Percentiles rank a stretch among this genome's conserved stretches.
phyloP scores from a whole-genome alignment of 176 grass and related monocot species.

The Carex pumila region DNA sequence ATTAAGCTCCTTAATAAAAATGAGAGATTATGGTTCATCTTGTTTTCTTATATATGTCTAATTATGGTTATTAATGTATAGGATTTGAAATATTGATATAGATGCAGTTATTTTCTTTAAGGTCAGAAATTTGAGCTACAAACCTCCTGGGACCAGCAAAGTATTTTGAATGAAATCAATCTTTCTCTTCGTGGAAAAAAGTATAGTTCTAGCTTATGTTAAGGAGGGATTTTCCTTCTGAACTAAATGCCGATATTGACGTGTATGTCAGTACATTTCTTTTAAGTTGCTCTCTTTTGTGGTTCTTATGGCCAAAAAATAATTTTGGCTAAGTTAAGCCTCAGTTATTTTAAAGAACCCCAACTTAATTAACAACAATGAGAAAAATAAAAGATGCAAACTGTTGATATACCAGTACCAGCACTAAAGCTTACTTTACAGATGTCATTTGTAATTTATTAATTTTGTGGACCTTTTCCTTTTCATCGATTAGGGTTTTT shows the following conservation, averaged over 20 bases:
- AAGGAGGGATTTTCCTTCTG: not conserved
- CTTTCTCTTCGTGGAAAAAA: conserved; percentile 65
- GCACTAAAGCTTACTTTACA: not conserved
- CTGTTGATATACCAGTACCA: not conserved
- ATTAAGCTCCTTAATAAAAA: too few species aligned
- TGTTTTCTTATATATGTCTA: not conserved
- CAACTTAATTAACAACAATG: not conserved
- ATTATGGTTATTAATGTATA: not conserved
- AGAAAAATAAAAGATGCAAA: not conserved
- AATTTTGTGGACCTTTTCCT: not conserved
- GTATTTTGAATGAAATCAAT: conserved; percentile 63
- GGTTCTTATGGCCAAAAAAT: not conserved
- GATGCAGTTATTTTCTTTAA: conserved; percentile 44
- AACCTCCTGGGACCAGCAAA: conserved; percentile 64
- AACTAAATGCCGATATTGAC: not conserved
- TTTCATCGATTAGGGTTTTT: not conserved
- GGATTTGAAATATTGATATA: not conserved
- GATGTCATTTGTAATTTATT: not conserved
- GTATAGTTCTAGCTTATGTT: not conserved
- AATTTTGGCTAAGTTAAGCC: not conserved
- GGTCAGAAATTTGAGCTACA: conserved; percentile 70
- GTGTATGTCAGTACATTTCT: not conserved
- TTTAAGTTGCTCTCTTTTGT: not conserved
- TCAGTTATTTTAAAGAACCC: not conserved
- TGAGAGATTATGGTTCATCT: not conserved